Base-by-base conservation (phyloP, 768 basidiomycete species). In the Rossbeevera mucosa region DNA sequence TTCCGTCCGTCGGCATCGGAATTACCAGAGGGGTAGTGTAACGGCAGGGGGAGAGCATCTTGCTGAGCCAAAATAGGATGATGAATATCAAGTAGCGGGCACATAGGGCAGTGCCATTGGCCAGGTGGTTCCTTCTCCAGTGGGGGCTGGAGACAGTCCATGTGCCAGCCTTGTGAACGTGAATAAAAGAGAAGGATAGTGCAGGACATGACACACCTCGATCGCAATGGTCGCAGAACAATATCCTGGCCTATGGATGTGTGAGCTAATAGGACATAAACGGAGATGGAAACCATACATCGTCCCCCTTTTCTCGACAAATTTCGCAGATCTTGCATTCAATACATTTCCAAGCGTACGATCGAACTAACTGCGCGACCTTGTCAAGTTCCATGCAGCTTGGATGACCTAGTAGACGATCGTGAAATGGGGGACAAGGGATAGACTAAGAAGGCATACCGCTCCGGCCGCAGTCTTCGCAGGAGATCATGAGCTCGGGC, bases 221-320 rank as follows among this genome's bases (percentile, higher is more conserved):
- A 75, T 98, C 95, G 69, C 95, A 98, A 51, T 76, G 81, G 76
- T 98, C 95, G 68, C 95, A 98, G 60, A 97, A 88, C 48, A 98
- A 69, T 57, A 96, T 85, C 48, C 81, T 79, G 48, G 79, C 82
- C 90, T 94, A 64, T 49, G 25, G 25, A 44, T 29, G 47, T 12
- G 47, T 70, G 57, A 68, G 63, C 48, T n/a, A 53, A 28, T 26
- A 24, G 31, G 25, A 57, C 52, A 58, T 44, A 50, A 50, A 57
- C 51, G 49, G 29, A 29, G 55, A 55, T 47, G 48, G 24, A 38
- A 26, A 3, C 75, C 91, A 72, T 71, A 95, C 94, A 70, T 94
- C 92, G 69, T 92, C 87, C 20, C 88, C 91, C 64, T 94, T 93
- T 61, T 82, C 73, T 42, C 79, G 71, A 65, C 94, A 97, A 51